Percentiles rank a stretch among this genome's conserved stretches.
These are phyloP conservation scores for Penicillium palitans DNA, from an alignment of 2,329 filamentous ascomycete species.

Conservation along the genomic window DNA sequence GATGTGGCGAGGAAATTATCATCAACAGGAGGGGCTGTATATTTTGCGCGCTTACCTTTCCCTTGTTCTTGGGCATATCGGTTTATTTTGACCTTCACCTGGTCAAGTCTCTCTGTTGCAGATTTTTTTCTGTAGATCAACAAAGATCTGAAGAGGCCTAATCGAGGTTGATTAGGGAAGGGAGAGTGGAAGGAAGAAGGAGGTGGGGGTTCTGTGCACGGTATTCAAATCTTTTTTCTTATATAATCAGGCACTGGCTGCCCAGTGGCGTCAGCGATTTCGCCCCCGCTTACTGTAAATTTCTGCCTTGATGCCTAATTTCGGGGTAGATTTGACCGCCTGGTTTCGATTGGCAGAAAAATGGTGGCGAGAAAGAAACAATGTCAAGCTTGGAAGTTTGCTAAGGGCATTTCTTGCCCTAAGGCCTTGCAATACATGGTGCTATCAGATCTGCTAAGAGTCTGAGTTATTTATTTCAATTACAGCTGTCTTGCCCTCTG, in stretches of 20 bases:
- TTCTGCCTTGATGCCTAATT: background rate
- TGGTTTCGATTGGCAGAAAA: conserved; percentile 4
- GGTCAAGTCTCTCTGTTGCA: conserved; percentile 19
- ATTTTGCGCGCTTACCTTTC: conserved; percentile 70
- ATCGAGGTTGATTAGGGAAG: conserved; percentile 11
- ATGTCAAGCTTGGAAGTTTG: background rate
- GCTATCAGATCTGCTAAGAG: background rate
- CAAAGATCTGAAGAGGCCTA: conserved; percentile 20
- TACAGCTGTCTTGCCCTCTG: background rate
- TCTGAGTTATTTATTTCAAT: background rate
- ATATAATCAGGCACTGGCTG: conserved; percentile 27
- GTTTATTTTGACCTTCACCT: conserved; percentile 31
- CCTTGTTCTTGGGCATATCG: conserved; percentile 98
- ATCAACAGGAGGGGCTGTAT: conserved; percentile 26
- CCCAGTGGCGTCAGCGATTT: conserved; percentile 12
- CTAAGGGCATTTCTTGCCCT: background rate
- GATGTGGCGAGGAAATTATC: conserved; percentile 24
- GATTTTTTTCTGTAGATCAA: conserved; percentile 19
- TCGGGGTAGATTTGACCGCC: conserved; percentile 10
- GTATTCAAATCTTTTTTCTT: conserved; percentile 24
- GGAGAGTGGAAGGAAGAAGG: conserved; percentile 17
- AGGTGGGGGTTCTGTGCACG: conserved; percentile 22
- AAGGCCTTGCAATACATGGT: background rate
- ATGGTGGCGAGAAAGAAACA: background rate
- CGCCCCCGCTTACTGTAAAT: conserved; percentile 3